Conservation (phyloP, 495 filamentous ascomycete genomes). For the Hyaloscypha variabilis region DNA sequence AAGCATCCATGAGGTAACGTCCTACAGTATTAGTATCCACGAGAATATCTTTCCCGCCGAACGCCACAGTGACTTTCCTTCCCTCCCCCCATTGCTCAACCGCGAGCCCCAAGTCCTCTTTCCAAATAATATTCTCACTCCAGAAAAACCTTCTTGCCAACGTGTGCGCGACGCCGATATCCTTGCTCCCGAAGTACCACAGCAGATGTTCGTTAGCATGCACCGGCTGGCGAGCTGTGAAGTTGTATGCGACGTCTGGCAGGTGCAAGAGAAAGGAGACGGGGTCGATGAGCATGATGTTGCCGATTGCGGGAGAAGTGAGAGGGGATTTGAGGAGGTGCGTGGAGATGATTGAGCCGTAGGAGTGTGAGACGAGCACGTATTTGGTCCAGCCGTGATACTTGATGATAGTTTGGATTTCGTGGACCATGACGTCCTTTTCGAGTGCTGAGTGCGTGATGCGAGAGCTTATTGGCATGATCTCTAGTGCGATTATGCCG, state of each 20-base stretch:
- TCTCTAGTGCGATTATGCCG: conserved; percentile 51
- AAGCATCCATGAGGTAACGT: no score
- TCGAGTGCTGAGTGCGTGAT: conserved; percentile 38
- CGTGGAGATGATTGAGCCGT: conserved; percentile 46
- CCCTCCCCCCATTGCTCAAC: no score
- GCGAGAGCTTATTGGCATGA: conserved; percentile 49
- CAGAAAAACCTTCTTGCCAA: conserved; percentile 50
- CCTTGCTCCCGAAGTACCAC: conserved; percentile 48
- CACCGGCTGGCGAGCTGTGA: conserved; percentile 39
- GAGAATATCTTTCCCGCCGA: conserved; percentile 49
- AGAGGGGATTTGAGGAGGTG: conserved; percentile 42
- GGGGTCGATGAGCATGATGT: conserved; percentile 46
- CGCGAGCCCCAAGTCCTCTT: conserved; percentile 47
- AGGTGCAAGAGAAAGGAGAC: conserved; percentile 50
- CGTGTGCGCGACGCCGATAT: conserved; percentile 48
- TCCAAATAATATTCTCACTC: conserved; percentile 51
- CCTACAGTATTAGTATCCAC: conserved; percentile 48
- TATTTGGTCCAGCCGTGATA: conserved; percentile 43
- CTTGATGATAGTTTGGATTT: conserved; percentile 42
- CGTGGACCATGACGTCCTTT: conserved; percentile 37
- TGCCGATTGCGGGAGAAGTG: conserved; percentile 20
- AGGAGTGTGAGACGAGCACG: conserved; percentile 15
- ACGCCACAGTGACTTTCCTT: conserved; percentile 41
- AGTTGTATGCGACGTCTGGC: conserved; percentile 54
- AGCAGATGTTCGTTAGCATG: conserved; percentile 49